Base-by-base conservation (phyloP, 1,139 yeast species). In the Wickerhamiella infanticola region DNA sequence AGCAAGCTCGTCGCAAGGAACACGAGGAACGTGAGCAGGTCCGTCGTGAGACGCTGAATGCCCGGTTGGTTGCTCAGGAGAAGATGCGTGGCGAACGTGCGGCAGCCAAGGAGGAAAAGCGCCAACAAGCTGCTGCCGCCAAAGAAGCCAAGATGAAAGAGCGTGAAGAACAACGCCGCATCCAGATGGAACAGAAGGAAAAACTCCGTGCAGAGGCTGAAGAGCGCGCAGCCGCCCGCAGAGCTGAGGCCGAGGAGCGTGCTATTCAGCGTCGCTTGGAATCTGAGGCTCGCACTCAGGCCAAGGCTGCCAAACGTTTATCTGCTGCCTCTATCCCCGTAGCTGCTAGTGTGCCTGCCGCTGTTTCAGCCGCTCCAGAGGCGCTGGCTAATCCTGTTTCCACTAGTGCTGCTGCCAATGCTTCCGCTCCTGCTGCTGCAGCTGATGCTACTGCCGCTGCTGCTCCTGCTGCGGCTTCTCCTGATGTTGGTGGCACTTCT, bases 1-100 rank as follows among this genome's bases (percentile, higher is more conserved):
- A 29, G 11, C 57, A 53, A n/a, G 60, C 60, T 39, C 61, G 64
- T 54, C 50, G 46, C 40, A 56, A 59, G 42, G 49, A 45, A 37
- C n/a, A 42, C 18, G 44, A 47, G 45, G 31, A 26, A 24, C 41
- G 44, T 41, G 45, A 41, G 33, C 25, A 39, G 41, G 40, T 44
- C 11, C 43, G 39, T 25, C 35, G 36, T n/a, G 41, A 39, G 41
- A 35, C 26, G 35, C 26, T 27, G 35, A 35, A 39, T 7, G 36
- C 36, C 24, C 33, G 33, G 7, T 7, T 29, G 33, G 33, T 29
- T 29, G 33, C 33, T 11, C 33, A 29, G 11, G 41, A 39, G 36
- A 39, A 39, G 25, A n/a, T 35, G 23, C 37, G 37, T 13, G 23
- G 29, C 35, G 27, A 39, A 35, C 41, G 41, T 25, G 41, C 26